Percentiles rank a stretch among this genome's conserved stretches.
phyloP scores from a whole-genome alignment of 148 eudicot genomes.

The Beta vulgaris region DNA sequence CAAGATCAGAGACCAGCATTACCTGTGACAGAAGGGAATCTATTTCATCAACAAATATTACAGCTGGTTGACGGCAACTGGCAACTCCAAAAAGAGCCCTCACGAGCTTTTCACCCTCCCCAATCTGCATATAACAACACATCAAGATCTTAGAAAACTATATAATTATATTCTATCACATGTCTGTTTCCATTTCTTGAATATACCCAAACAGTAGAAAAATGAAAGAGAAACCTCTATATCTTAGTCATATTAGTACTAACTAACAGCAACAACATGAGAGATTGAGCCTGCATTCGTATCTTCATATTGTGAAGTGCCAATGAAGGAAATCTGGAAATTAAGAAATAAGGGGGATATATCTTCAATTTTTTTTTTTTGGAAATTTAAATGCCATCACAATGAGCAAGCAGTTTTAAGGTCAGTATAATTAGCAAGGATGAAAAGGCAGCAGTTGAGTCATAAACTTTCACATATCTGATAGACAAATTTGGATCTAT shows the following conservation, averaged over 20 bases:
- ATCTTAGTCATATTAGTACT: background rate
- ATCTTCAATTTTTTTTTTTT: background rate
- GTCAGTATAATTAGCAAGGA: background rate
- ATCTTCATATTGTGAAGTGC: background rate
- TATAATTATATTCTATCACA: background rate
- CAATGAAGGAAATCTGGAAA: background rate
- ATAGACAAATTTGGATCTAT: background rate
- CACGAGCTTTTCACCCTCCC: slow-evolving; percentile 99
- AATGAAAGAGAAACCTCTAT: background rate
- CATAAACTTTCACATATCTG: background rate
- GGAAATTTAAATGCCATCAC: background rate
- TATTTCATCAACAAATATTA: slow-evolving; percentile 97
- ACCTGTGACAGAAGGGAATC: slow-evolving; percentile 99
- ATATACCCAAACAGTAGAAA: background rate
- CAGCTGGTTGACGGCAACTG: slow-evolving; percentile 99
- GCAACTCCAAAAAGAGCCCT: slow-evolving; percentile 99
- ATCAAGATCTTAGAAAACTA: slow-evolving; percentile 1
- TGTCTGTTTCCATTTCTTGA: slow-evolving; percentile 1
- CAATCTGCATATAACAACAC: slow-evolving; percentile 55
- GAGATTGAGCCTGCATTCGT: too few species aligned
- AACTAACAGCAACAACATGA: background rate
- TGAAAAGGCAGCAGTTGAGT: background rate
- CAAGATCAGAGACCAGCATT: slow-evolving; percentile 18
- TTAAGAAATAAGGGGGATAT: background rate
- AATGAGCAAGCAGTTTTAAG: slow-evolving; percentile 4